phyloP scores from a whole-genome alignment of 2,329 filamentous ascomycete species.

The Alternaria sp. region DNA sequence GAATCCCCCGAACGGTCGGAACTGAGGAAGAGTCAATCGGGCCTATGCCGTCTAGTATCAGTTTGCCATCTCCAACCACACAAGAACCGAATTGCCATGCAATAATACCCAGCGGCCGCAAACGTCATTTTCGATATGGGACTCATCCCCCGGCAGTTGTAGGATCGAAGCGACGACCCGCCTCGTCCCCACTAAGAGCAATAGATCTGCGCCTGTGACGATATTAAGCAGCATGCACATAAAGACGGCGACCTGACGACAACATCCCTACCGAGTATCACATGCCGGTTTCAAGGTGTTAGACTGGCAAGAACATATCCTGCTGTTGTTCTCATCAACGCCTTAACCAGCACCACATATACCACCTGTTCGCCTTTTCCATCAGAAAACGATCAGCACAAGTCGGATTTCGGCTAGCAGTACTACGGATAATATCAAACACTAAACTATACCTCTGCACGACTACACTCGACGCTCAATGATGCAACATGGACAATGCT shows the following conservation, averaged over 20 bases:
- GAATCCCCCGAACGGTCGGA: conserved; percentile 14
- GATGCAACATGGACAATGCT: not conserved
- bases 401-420: not conserved
- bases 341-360: not conserved
- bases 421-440: not conserved
- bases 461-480: not conserved
- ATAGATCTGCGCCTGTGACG: conserved; percentile 11
- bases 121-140: conserved; percentile 9
- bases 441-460: not conserved
- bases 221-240: conserved; percentile 7
- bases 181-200: conserved; percentile 5
- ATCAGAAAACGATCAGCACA: not conserved
- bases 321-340: not conserved
- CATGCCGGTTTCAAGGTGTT: not conserved
- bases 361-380: not conserved
- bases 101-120: conserved; percentile 5
- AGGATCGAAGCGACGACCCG: conserved; percentile 6
- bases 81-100: conserved; percentile 2
- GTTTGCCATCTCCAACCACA: conserved; percentile 3
- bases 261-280: not conserved
- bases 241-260: conserved; percentile 13
- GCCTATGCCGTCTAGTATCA: not conserved
- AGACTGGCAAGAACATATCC: not conserved
- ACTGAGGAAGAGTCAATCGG: not conserved
- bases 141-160: conserved; percentile 1